These are phyloP conservation scores for Acanthamoeba rhysodes DNA, from an alignment of 208 protist species.

Conservation along the genomic window DNA sequence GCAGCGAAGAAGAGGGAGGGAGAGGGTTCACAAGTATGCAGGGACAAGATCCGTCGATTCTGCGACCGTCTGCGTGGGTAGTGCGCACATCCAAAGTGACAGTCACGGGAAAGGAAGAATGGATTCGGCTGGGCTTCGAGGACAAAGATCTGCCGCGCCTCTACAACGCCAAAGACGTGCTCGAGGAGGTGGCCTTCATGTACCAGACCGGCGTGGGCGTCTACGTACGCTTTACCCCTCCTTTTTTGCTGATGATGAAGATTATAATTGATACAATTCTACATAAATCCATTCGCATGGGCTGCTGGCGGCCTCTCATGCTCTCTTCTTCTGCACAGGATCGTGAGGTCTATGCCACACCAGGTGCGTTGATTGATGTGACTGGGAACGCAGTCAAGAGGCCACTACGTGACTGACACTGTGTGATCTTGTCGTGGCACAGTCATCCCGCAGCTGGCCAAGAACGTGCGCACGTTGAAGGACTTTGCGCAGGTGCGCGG, in stretches of 20 bases:
- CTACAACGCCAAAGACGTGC: slow-evolving; percentile 74
- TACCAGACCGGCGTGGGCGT: slow-evolving; percentile 57
- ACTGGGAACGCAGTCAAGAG: neutral
- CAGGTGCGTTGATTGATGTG: neutral
- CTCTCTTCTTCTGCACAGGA: slow-evolving; percentile 25
- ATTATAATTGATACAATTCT: neutral
- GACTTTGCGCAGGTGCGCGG: slow-evolving; percentile 75
- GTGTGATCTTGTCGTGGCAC: neutral
- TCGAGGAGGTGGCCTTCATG: slow-evolving; percentile 74
- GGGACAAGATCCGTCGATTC: slow-evolving; percentile 28
- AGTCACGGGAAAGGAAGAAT: slow-evolving; percentile 56
- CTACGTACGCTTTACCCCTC: slow-evolving; percentile 2
- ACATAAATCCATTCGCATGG: neutral
- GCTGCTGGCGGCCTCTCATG: no score
- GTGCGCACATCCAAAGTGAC: slow-evolving; percentile 61
- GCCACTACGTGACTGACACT: neutral
- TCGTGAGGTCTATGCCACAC: slow-evolving; percentile 57
- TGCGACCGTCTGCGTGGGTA: slow-evolving; percentile 71
- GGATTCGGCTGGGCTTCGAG: slow-evolving; percentile 66
- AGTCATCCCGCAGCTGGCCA: slow-evolving; percentile 67
- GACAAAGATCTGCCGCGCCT: slow-evolving; percentile 60
- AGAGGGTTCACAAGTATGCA: neutral
- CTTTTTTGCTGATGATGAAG: no score
- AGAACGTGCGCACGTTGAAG: slow-evolving; percentile 62
- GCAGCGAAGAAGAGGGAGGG: neutral